Evolutionary conservation across 805 yeast genomes (phyloP), one percentile per base, ranked within the genome.

Genomic region (Saturnispora hagleri): DNA sequence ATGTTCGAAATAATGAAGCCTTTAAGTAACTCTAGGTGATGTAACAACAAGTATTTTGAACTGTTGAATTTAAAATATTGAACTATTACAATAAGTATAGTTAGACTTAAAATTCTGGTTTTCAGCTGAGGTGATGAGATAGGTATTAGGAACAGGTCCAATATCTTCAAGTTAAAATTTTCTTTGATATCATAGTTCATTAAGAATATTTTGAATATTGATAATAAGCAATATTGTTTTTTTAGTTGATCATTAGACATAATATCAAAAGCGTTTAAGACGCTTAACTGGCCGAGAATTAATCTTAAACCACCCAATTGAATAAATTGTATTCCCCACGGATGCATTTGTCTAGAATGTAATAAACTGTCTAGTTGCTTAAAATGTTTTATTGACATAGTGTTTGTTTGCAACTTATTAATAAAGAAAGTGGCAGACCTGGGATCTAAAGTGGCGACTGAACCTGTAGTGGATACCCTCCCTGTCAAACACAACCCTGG

Each of bases 311-410:
- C 98, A 64, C 88, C 95, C 43, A 79, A 75, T 48, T 75, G 80
- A n/a, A 89, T 73, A 60, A 93, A 93, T 22, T 73, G 74, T 47
- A 79, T 74, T 0, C 88, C 93, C 97, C 98, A 91, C 45, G 69
- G 76, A 13, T 44, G 43, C 27, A 54, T 57, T 7, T 26, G 45
- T 20, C 43, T 46, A 27, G 55, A 52, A 12, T 44, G 43, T 28
- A 66, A 51, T 6, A 56, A 50, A 27, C 52, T 53, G 38, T 64
- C 68, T 13, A 70, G 53, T 15, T 53, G 42, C 34, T 68, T 69
- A 43, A 73, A 69, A 52, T 75, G 73, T 43, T 67, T 69, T 1
- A 72, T 61, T 1, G 72, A 60, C 51, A 77, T 69, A 45, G 67
- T 53, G 33, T 71, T 60, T 48, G 70, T 62, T 47, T 76, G 63